Conservation (phyloP, 2,329 filamentous ascomycete genomes). For the Claviceps cyperi region DNA sequence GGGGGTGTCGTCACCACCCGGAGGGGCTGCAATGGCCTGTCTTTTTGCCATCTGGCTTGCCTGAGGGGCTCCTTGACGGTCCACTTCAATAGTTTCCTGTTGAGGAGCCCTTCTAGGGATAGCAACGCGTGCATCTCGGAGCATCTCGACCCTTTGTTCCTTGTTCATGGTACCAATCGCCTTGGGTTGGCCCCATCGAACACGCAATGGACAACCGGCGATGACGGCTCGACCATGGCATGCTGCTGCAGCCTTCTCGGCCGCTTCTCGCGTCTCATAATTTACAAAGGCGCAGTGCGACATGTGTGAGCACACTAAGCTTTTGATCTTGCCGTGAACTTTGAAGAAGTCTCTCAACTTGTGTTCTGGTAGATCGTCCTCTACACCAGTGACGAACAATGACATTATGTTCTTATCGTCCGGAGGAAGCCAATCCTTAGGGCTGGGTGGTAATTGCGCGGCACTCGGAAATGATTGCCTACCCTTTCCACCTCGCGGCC, state of each 20-base stretch:
- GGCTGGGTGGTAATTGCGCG: constrained; percentile 62
- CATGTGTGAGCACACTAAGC: constrained; percentile 88
- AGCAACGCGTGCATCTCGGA: constrained; percentile 50
- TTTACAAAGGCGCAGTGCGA: constrained; percentile 97
- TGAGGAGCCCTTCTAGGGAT: constrained; percentile 11
- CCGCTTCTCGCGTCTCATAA: constrained; percentile 69
- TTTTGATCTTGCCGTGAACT: constrained; percentile 77
- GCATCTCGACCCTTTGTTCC: constrained; percentile 68
- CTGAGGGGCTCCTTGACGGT: constrained; percentile 20
- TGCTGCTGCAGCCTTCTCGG: constrained; percentile 71
- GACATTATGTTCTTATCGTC: constrained; percentile 77
- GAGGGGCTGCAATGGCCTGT: constrained; percentile 54
- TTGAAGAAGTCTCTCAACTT: constrained; percentile 85
- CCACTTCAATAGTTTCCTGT: constrained; percentile 19
- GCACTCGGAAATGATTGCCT: constrained; percentile 52
- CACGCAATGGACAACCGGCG: constrained; percentile 74
- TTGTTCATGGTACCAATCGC: constrained; percentile 83
- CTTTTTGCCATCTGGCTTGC: constrained; percentile 17
- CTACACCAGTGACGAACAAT: constrained; percentile 85
- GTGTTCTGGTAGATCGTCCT: constrained; percentile 89
- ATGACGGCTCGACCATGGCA: constrained; percentile 84
- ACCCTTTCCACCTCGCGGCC: constrained; percentile 26
- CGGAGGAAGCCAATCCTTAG: constrained; percentile 76
- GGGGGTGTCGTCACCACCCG: constrained; percentile 56
- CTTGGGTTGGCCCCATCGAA: constrained; percentile 88